Conservation (phyloP, 257 asterid species). For the Solanum clarkiae region DNA sequence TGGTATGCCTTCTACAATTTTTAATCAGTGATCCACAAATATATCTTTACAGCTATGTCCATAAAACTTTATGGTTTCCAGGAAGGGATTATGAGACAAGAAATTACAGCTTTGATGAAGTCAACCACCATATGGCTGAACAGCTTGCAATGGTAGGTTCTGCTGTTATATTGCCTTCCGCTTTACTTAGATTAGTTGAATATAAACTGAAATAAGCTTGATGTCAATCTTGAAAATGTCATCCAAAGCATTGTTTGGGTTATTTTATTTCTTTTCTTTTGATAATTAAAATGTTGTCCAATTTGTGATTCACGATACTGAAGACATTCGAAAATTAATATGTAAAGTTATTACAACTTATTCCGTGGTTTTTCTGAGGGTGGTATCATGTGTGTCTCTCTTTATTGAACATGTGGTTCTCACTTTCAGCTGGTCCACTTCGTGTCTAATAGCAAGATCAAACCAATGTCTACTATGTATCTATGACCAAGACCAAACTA, state of each 20-base stretch:
- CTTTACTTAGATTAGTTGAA: neutral
- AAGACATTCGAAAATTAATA: neutral
- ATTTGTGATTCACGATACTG: neutral
- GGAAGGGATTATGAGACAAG: conserved; percentile 96
- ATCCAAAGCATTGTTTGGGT: neutral
- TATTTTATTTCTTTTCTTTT: neutral
- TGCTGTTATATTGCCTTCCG: conserved; percentile 1
- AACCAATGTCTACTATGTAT: neutral
- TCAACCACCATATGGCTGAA: conserved; percentile 78
- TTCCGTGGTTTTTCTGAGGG: neutral
- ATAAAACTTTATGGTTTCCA: conserved; percentile 16
- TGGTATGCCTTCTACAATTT: conserved; percentile 28
- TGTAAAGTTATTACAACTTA: neutral
- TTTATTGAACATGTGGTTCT: neutral
- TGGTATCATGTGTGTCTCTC: neutral
- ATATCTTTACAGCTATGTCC: neutral
- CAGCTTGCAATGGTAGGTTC: conserved; percentile 70
- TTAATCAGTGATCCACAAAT: neutral
- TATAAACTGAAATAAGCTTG: neutral
- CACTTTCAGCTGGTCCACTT: neutral
- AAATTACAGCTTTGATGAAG: conserved; percentile 91
- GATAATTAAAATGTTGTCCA: neutral
- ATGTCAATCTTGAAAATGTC: neutral
- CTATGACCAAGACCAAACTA: neutral
- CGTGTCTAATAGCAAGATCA: neutral